phyloP scores from a whole-genome alignment of 1,284 basidiomycete species.

The Cystobasidium pallidum region DNA sequence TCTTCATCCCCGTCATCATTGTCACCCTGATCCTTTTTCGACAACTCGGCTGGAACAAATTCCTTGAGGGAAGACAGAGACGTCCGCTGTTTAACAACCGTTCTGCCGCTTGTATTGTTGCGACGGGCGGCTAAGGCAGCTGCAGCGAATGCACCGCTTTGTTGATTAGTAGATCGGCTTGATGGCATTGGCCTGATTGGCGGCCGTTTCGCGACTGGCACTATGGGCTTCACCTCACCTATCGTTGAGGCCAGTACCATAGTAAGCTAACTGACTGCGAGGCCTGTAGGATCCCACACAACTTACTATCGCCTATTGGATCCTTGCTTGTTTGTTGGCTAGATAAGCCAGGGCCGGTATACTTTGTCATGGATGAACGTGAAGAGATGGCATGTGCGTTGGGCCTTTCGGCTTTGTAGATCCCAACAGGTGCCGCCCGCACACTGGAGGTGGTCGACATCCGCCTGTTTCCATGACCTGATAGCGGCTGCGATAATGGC shows the following conservation, averaged over 20 bases:
- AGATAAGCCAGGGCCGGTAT: background rate
- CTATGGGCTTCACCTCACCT: background rate
- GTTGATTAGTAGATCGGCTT: slow-evolving; percentile 4
- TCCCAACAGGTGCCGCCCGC: background rate
- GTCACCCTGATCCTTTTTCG: slow-evolving; percentile 1
- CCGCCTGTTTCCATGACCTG: too few relatives aligned
- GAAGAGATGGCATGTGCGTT: background rate
- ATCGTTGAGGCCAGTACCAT: background rate
- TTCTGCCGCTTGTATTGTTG: slow-evolving; percentile 12
- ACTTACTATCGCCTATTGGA: background rate
- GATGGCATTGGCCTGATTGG: slow-evolving; percentile 1
- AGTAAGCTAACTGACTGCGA: too few relatives aligned
- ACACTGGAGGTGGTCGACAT: too few relatives aligned
- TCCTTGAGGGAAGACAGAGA: slow-evolving; percentile 29
- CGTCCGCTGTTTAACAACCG: background rate
- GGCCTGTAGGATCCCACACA: background rate
- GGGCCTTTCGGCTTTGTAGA: background rate
- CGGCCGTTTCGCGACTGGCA: background rate
- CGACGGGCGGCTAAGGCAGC: slow-evolving; percentile 33
- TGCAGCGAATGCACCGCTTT: slow-evolving; percentile 31
- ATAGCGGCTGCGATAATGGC: too few relatives aligned
- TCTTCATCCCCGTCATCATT: slow-evolving; percentile 11
- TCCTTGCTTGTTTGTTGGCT: background rate
- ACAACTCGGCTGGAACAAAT: slow-evolving; percentile 31
- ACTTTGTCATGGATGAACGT: background rate